Evolutionary conservation across 1,139 yeast species (phyloP), one percentile per base, ranked within the genome.

Genomic region (Hyphopichia fennica): DNA sequence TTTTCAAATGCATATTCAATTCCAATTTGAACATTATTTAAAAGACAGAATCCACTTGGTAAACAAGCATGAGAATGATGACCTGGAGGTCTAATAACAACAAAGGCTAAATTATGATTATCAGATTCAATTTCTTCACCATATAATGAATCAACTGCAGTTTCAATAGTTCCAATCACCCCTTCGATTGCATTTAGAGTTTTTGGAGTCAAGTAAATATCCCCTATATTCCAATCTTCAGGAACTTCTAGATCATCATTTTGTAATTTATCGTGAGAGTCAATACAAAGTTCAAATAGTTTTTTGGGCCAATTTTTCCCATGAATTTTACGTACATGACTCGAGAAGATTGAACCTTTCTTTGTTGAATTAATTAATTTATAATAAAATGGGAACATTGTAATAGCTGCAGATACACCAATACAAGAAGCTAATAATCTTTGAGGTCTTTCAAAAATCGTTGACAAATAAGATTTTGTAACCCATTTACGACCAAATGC

Each of bases 61-160:
- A 81, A 75, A 46, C 86, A 81, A 0, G 90, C 86, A 54, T 87
- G 95, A n/a, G 90, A 84, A 59, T 88, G 96, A 57, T 88, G 96
- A 1, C 96, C 96, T 0, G 96, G 95, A 2, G 95, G 95, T 42
- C 96, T 70, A 37, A 87, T 77, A 3, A 82, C 80, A 0, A 84
- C 83, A 63, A 87, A 87, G 2, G 84, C 84, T 43, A 84, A 71
- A 48, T 73, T 76, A 46, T 80, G 78, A 33, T 67, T 66, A 7
- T 61, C 58, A 13, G 54, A 56, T 15, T 45, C 49, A 15, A 11
- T 18, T 30, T 52, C 62, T 19, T 34, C 32, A 41, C 54, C 58
- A 49, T 71, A 81, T 11, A 82, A 64, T 1, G 72, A 66, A 57
- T 88, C 95, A 1, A 87, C 72, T 2, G 87, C 91, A 0, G 79